Percentiles rank a stretch among this genome's conserved stretches.
These are phyloP conservation scores for Mycena haematopus DNA, from an alignment of 768 basidiomycete genomes.

Conservation along the genomic window DNA sequence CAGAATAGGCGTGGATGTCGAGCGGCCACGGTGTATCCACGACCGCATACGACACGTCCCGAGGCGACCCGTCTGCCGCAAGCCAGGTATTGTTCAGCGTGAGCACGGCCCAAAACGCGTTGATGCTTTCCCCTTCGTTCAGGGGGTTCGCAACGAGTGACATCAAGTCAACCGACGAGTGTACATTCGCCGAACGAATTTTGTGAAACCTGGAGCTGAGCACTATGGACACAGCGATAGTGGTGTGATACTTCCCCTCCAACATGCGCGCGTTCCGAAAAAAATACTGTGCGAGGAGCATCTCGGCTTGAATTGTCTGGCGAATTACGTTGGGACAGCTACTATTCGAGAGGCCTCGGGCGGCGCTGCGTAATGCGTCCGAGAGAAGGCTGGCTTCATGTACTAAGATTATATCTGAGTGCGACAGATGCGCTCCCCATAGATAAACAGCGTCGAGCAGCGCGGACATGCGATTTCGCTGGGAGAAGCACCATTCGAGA, in stretches of 20 bases:
- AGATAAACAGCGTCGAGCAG: neutral
- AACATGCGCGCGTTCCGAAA: slow-evolving; percentile 45
- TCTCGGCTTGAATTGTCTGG: slow-evolving; percentile 43
- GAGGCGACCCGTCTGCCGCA: slow-evolving; percentile 29
- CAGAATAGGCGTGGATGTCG: slow-evolving; percentile 2
- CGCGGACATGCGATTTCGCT: neutral
- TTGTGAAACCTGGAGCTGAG: neutral
- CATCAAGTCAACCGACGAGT: neutral
- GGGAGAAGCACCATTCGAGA: slow-evolving; percentile 14
- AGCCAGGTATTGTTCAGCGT: slow-evolving; percentile 42
- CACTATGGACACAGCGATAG: neutral
- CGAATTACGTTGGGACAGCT: neutral
- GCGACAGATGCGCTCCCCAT: slow-evolving; percentile 16
- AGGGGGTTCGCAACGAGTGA: neutral
- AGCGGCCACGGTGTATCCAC: neutral
- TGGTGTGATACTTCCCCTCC: slow-evolving; percentile 49
- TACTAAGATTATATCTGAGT: neutral
- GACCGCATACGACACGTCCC: neutral
- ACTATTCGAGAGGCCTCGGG: neutral
- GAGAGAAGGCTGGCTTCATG: neutral
- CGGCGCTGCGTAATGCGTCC: neutral
- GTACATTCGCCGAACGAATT: neutral
- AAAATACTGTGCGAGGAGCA: slow-evolving; percentile 52
- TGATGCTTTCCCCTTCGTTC: slow-evolving; percentile 32
- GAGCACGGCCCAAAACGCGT: slow-evolving; percentile 39